Evolutionary conservation across 129 eudicot genomes (phyloP).

Genomic region (Oenanthe sinensis): DNA sequence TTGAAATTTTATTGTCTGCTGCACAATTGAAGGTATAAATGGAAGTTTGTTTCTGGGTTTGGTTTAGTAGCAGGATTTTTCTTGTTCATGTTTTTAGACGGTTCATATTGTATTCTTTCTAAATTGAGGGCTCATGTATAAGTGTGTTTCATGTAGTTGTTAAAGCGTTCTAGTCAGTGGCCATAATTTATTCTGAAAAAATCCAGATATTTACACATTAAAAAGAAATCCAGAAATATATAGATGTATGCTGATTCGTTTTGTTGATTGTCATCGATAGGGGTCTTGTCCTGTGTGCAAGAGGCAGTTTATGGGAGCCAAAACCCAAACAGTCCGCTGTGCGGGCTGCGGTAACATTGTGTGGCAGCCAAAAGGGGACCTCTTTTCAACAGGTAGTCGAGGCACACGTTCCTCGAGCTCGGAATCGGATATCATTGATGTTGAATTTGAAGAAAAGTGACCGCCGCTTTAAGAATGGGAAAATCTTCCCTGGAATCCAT

Average conservation of each 20-base stretch:
- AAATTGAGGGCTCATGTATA: neutral
- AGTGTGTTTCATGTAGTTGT: neutral
- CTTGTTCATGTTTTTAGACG: neutral
- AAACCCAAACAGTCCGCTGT: conserved; percentile 66
- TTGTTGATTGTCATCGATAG: conserved; percentile 28
- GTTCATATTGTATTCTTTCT: neutral
- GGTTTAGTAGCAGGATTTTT: neutral
- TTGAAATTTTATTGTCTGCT: neutral
- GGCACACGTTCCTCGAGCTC: conserved; percentile 58
- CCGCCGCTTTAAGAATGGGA: neutral
- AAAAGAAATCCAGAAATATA: neutral
- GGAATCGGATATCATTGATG: conserved; percentile 71
- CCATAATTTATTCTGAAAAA: neutral
- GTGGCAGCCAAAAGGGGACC: conserved; percentile 66
- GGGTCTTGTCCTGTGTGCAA: conserved; percentile 90
- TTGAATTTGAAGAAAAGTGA: conserved; percentile 91
- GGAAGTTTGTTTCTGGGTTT: neutral
- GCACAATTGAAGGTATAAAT: neutral
- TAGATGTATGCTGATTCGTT: neutral
- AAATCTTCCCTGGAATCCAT: neutral
- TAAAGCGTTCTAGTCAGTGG: neutral
- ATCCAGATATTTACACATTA: neutral
- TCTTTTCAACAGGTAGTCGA: conserved; percentile 2
- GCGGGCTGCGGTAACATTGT: conserved; percentile 73
- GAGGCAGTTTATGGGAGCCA: conserved; percentile 69